A percentile compares a stretch with the other conserved stretches of the same genome.
Conservation (phyloP, 305 asterid genomes). For the Stenogyne calaminthoides region DNA sequence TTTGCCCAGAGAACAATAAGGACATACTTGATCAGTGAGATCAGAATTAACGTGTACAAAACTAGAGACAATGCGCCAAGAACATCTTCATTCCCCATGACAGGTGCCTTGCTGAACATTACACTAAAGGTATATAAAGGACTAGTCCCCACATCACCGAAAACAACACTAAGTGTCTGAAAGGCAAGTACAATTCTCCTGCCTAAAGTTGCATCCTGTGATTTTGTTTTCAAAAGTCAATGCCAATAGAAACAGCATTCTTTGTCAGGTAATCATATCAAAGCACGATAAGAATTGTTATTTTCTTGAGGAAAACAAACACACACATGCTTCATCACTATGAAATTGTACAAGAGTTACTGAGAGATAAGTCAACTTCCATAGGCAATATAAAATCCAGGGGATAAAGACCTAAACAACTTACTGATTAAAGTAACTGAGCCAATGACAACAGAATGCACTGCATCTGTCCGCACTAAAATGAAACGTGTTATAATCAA, state of each 20-base stretch:
- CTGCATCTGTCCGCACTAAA: not conserved
- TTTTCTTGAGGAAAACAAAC: not conserved
- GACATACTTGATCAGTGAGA: constrained; percentile 87
- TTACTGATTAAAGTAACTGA: constrained; percentile 6
- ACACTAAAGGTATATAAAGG: constrained; percentile 97
- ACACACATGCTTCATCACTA: constrained; percentile 6
- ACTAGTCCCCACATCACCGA: constrained; percentile 99
- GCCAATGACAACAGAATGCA: constrained; percentile 1
- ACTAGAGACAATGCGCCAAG: constrained; percentile 95
- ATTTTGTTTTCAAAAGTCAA: constrained; percentile 41
- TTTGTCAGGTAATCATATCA: constrained; percentile 18
- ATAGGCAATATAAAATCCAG: constrained; percentile 13
- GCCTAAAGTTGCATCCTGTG: constrained; percentile 78
- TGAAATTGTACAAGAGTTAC: constrained; percentile 18
- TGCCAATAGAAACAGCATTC: constrained; percentile 25
- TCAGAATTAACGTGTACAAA: constrained; percentile 82
- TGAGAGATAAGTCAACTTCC: not conserved
- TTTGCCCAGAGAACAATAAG: constrained; percentile 97
- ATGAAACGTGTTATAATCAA: constrained; percentile 9
- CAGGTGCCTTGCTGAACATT: constrained; percentile 99
- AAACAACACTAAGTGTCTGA: constrained; percentile 96
- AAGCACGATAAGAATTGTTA: constrained; percentile 1
- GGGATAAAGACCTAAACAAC: constrained; percentile 12
- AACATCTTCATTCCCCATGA: constrained; percentile 81
- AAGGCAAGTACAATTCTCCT: constrained; percentile 74